These are phyloP conservation scores for Colletotrichum sp. DNA, from an alignment of 2,329 filamentous ascomycete genomes.

Conservation along the genomic window DNA sequence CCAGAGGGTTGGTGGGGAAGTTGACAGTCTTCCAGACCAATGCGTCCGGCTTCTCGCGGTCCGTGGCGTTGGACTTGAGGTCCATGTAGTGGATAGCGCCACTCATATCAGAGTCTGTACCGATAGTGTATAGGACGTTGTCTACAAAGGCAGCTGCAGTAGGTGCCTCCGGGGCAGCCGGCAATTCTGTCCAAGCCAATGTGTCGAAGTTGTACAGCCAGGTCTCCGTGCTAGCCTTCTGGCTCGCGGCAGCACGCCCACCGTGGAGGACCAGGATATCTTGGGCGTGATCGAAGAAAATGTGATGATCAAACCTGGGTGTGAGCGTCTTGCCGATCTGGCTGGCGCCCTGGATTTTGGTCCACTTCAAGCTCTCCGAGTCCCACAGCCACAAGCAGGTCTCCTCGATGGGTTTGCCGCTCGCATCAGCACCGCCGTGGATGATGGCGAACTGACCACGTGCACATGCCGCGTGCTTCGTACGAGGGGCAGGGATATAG, in stretches of 20 bases:
- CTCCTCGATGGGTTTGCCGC: conserved; percentile 32
- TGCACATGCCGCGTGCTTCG: conserved; percentile 39
- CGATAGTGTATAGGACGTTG: conserved; percentile 50
- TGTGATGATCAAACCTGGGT: conserved; percentile 32
- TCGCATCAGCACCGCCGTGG: conserved; percentile 37
- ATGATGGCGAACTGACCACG: conserved; percentile 34
- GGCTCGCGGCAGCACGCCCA: conserved; percentile 35
- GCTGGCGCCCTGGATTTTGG: conserved; percentile 29
- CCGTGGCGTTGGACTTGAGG: conserved; percentile 30
- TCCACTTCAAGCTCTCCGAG: conserved; percentile 37
- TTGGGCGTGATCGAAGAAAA: conserved; percentile 44
- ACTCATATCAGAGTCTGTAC: conserved; percentile 34
- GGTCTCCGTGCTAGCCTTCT: conserved; percentile 49
- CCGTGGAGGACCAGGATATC: conserved; percentile 57
- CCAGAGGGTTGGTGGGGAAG: conserved; percentile 39
- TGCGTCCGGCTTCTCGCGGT: conserved; percentile 31
- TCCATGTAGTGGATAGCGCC: conserved; percentile 39
- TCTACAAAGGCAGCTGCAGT: conserved; percentile 46
- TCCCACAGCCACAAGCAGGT: conserved; percentile 42
- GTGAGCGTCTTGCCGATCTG: conserved; percentile 33
- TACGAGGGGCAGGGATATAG: conserved; percentile 34
- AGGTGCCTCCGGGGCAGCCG: conserved; percentile 41
- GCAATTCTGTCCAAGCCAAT: conserved; percentile 54
- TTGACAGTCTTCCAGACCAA: conserved; percentile 40
- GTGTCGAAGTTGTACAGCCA: conserved; percentile 55